Conservation (phyloP, 1,284 basidiomycete species). For the Boletus holoroseus region DNA sequence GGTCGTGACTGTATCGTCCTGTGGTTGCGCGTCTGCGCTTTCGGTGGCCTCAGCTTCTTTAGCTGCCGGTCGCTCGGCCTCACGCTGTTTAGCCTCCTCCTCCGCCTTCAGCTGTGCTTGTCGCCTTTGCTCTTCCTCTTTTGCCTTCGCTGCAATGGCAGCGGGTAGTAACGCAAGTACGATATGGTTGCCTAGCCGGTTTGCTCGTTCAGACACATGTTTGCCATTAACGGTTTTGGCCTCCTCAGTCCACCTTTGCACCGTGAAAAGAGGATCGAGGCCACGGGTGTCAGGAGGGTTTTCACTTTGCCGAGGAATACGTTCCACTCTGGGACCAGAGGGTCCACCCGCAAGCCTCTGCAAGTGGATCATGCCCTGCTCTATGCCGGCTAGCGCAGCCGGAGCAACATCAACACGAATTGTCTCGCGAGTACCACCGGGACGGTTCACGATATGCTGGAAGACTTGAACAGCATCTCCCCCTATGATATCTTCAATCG, state of each 20-base stretch:
- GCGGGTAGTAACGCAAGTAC: constrained; percentile 77
- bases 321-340: constrained; percentile 57
- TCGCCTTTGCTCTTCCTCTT: constrained; percentile 48
- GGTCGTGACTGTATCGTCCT: constrained; percentile 12
- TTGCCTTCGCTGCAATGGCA: constrained; percentile 58
- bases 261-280: constrained; percentile 74
- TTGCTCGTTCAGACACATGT: constrained; percentile 63
- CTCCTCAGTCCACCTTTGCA: constrained; percentile 91
- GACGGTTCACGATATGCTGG: constrained; percentile 68
- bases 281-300: constrained; percentile 49
- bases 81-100: constrained; percentile 34
- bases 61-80: constrained; percentile 23
- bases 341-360: constrained; percentile 45
- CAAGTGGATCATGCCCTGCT: constrained; percentile 45
- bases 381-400: constrained; percentile 52
- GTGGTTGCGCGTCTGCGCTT: constrained; percentile 13
- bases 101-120: constrained; percentile 42
- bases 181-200: constrained; percentile 69
- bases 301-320: constrained; percentile 46
- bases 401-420: constrained; percentile 69
- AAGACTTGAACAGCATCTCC: constrained; percentile 79
- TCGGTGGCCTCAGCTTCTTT: constrained; percentile 29
- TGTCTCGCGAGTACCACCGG: constrained; percentile 52
- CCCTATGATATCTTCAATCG: constrained; percentile 79
- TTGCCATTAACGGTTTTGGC: constrained; percentile 75